phyloP scores from a whole-genome alignment of 108 stramenopile genomes.

The Cyclotella kingstonii region DNA sequence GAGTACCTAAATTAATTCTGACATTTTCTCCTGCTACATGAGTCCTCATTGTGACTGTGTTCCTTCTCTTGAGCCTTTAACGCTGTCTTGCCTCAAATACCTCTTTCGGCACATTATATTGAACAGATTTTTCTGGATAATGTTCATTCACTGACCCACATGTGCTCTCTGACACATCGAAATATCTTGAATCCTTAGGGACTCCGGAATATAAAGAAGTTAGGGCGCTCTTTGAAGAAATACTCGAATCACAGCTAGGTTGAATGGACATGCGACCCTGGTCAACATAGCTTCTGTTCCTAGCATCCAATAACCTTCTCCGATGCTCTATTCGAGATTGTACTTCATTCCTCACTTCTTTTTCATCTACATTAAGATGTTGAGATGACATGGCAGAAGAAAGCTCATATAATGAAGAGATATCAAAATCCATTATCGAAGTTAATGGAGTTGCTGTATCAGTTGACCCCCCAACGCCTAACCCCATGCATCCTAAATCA shows the following conservation, averaged over 20 bases:
- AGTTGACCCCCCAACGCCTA: background rate
- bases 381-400: too few relatives aligned
- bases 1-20: too few relatives aligned
- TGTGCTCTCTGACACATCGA: too few relatives aligned
- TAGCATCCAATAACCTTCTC: constrained; percentile 9
- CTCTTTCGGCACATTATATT: constrained; percentile 29
- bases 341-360: constrained; percentile 11
- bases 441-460: background rate
- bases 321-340: constrained; percentile 27
- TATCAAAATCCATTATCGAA: too few relatives aligned
- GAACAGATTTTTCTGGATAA: too few relatives aligned
- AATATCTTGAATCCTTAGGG: too few relatives aligned
- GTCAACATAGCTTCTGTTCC: background rate
- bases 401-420: too few relatives aligned
- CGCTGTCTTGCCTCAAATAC: constrained; percentile 19
- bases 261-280: background rate
- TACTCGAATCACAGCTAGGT: background rate
- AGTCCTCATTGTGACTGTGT: background rate
- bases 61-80: background rate
- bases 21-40: too few relatives aligned
- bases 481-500: constrained; percentile 59
- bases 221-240: background rate
- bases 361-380: constrained; percentile 6
- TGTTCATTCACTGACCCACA: too few relatives aligned
- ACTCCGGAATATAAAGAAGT: too few relatives aligned